Evolutionary conservation across 169 alveolate genomes (phyloP).

Genomic region (Plasmodium chabaudi): DNA sequence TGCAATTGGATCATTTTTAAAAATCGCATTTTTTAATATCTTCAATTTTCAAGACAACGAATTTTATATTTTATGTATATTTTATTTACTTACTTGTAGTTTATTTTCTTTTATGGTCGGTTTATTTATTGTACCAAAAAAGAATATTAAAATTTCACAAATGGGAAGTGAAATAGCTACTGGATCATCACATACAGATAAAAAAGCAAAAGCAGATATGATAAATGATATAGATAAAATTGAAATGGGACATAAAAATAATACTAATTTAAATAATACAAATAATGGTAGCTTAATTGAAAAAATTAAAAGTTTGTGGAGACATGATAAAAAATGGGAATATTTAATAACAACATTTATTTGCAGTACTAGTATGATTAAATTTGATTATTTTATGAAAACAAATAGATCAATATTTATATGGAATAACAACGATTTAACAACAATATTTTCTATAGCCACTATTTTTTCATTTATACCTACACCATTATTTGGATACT

Average conservation of each 20-base stretch:
- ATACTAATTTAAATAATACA: not conserved
- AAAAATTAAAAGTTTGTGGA: constrained; percentile 26
- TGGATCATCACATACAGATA: constrained; percentile 38
- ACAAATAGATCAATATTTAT: constrained; percentile 52
- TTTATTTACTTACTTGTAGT: constrained; percentile 26
- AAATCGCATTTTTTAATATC: constrained; percentile 24
- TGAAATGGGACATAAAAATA: constrained; percentile 13
- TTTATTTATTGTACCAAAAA: constrained; percentile 41
- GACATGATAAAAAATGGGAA: constrained; percentile 72
- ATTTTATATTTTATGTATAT: constrained; percentile 46
- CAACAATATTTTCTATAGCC: constrained; percentile 53
- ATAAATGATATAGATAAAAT: constrained; percentile 21
- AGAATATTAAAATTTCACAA: not conserved
- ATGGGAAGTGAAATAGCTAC: constrained; percentile 34
- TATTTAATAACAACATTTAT: constrained; percentile 54
- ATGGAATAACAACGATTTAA: constrained; percentile 20
- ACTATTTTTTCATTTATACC: constrained; percentile 68
- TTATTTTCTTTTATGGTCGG: constrained; percentile 58
- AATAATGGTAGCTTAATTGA: not conserved
- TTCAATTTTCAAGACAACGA: constrained; percentile 28
- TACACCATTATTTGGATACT: constrained; percentile 67
- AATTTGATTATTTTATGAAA: constrained; percentile 73
- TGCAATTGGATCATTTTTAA: constrained; percentile 44
- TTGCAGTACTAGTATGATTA: constrained; percentile 67
- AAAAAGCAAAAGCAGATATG: constrained; percentile 4